Evolutionary conservation across 2,329 filamentous ascomycete genomes (phyloP), one percentile per base, ranked within the genome.

Genomic region (Thelonectria rubi): DNA sequence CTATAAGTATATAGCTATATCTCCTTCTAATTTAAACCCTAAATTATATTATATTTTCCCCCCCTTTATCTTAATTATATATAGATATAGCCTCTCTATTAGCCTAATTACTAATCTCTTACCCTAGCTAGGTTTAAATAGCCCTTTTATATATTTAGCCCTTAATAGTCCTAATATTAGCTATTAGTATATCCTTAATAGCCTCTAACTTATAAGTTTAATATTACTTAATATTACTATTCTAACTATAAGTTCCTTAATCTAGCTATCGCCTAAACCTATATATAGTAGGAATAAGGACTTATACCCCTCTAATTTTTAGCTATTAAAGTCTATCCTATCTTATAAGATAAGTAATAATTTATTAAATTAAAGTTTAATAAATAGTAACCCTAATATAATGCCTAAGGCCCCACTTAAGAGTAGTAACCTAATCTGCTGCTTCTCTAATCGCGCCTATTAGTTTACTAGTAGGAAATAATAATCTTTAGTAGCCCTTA

Each of bases 381-480:
- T 81, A 21, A 76, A 81, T 21, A 76, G 81, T 50, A 84, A 82
- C 72, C 86, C 88, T 71, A 86, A 84, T 37, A 85, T 89, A 43
- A 78, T 83, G 72, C 77, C 80, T 14, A 82, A 85, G 57, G 75
- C 76, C 42, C 64, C 74, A 72, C 85, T 84, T 50, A 83, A 81
- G 70, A 79, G 76, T 39, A 77, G 26, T 10, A 30, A 74, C 52
- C 78, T 98, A 58, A 96, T 98, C 68, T 88, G 95, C 65, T 87
- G 94, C 65, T 81, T 97, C 21, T 98, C 95, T 32, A 92, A 91
- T 69, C 88, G 90, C 64, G 92, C 93, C 6, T 88, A 87, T 47
- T 89, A 87, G 76, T 89, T 90, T 82, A 75, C 88, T 74, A 79
- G 78, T 40, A 85, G 89, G 62, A 88, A 93, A 65, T 86, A 93